Base-by-base conservation (phyloP, 257 asterid genomes). In the Handroanthus guayacan region DNA sequence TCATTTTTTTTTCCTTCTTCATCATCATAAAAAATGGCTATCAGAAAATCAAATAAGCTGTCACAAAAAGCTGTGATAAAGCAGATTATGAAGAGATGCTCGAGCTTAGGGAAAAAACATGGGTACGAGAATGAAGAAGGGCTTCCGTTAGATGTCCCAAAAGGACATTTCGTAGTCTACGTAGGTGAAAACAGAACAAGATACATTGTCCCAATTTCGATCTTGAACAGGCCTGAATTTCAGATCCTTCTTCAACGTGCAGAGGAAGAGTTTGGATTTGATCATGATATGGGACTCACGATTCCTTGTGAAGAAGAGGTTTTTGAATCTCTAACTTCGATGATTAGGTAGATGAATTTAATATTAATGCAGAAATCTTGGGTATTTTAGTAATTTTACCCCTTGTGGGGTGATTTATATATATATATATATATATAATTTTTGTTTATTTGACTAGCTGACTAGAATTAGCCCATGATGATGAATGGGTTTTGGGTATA, bases 211-310 rank as follows among this genome's bases (percentile, higher is more conserved):
- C 91, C 94, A 0, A 84, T 89, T 2, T 84, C 94, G 0, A 75
- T 81, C 62, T 36, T 89, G 55, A 78, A 18, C 31, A 18, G 63
- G 11, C 91, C 91, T 0, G 83, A 89, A 8, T 89, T 89, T 62
- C 75, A 45, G 41, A 73, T 2, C 51, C 85, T 86, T 0, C 85
- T 89, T 5, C 91, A 78, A 6, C 80, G 72, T 2, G 94, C 90
- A 0, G 94, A 87, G 11, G 94, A 89, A 36, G 91, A 86, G 66
- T 89, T 86, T 3, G 94, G 94, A 2, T 89, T 89, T 1, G 91
- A 84, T 83, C 87, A 89, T 5, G 86, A 83, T 11, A 86, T 80
- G 91, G 94, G 91, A 0, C 86, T 89, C 52, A 86, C 86, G 1
- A 63, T 89, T 73, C 94, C 91, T 7, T 89, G 94, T 36, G 85